Evolutionary conservation across 2,329 filamentous ascomycete species (phyloP).

Genomic region (Beauveria pseudobassiana): DNA sequence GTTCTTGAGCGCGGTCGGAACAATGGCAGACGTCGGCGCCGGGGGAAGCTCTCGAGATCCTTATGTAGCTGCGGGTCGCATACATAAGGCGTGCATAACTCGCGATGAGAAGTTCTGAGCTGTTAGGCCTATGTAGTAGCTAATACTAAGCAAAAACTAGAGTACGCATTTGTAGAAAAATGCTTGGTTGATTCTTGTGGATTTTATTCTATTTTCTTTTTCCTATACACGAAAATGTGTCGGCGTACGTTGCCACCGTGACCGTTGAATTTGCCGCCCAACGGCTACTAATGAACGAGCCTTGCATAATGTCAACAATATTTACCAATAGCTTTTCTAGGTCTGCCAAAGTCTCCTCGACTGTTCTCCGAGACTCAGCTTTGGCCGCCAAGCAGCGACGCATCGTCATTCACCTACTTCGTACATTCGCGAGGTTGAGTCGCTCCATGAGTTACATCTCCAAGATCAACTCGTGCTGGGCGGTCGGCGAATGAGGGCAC

Average conservation of each 20-base stretch:
- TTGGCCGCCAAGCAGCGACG: not conserved
- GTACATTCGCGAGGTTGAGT: not conserved
- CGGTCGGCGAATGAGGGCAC: not conserved
- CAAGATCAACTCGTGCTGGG: not conserved
- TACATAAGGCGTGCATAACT: not conserved
- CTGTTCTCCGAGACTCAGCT: not conserved
- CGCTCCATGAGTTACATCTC: not conserved
- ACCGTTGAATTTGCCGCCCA: no score
- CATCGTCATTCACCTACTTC: constrained; percentile 7
- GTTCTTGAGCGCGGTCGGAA: not conserved
- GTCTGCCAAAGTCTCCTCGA: not conserved
- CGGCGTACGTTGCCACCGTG: not conserved
- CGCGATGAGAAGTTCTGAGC: not conserved
- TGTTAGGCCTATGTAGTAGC: not conserved
- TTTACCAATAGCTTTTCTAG: not conserved
- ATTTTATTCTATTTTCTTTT: not conserved
- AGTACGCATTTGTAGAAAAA: not conserved
- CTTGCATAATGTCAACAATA: not conserved
- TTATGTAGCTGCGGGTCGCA: not conserved
- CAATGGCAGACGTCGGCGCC: not conserved
- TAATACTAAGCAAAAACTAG: not conserved
- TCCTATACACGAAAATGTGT: not conserved
- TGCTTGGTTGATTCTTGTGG: no score
- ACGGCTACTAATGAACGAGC: not conserved
- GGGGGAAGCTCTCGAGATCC: not conserved